Base-by-base conservation (phyloP, 108 stramenopile genomes). In the Poteriospumella lacustris region DNA sequence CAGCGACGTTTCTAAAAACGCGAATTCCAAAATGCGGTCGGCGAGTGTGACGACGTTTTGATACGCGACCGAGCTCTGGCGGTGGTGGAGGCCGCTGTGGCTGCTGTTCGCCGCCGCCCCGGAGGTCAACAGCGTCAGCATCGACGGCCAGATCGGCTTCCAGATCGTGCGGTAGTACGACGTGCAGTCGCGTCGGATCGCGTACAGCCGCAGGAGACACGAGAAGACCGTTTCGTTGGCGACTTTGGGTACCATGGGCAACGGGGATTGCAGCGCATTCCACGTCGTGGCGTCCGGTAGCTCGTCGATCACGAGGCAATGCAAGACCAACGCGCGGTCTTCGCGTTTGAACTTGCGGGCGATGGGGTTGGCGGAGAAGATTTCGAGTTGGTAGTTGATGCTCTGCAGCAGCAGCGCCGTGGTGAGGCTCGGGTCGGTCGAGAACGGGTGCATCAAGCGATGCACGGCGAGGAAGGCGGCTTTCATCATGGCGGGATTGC, bases 361-460 rank as follows among this genome's bases (percentile, higher is more conserved):
- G 31, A 64, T 64, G 42, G 36, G 26, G 36, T 42, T 5, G 38
- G 5, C 9, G 33, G 3, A 12, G 3, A 73, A 19, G 9, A 26
- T 3, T 28, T 38, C 33, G 26, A 73, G 43, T 73, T 73, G 44
- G 31, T 44, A 19, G 36, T 73, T 73, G 3, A 73, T 12, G 5
- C 31, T 28, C 42, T 73, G 9, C 41, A 73, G 24, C 31, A 73
- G 36, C 5, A 73, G 12, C 31, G 70, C 70, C 5, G 70, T 73
- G 12, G 70, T 73, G 5, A 56, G 15, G 38, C 31, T 33, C 3
- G n/a, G 9, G 24, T 73, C 70, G 5, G 70, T 24, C 5, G 70
- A 73, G 36, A 52, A 73, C 5, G 70, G 70, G 31, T 73, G 70
- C 70, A 73, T 33, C 33, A 73, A 44, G 5, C 70, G 43, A 42